Evolutionary conservation across 371 early-diverging fungal genomes (phyloP).

Genomic region (Actinomortierella ambigua): DNA sequence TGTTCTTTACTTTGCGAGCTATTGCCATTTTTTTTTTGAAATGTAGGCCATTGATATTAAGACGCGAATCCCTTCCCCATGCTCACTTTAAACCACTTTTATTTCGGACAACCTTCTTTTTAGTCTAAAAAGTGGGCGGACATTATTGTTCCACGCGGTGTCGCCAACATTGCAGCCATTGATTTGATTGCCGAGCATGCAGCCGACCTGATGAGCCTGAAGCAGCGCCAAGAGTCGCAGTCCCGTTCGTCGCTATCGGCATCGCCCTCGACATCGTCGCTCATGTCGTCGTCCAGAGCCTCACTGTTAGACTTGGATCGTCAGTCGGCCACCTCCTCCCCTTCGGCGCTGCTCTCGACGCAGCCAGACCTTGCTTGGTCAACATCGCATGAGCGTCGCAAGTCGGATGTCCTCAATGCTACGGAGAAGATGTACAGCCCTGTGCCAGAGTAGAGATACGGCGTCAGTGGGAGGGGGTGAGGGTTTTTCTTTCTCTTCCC

Average conservation of each 20-base stretch:
- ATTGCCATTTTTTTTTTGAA: no score
- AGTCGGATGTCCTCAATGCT: conserved; percentile 18
- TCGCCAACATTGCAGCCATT: conserved; percentile 75
- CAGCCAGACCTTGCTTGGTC: conserved; percentile 4
- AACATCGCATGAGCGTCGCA: conserved; percentile 30
- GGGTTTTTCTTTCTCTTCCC: no score
- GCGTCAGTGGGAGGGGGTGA: no score
- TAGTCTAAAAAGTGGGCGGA: conserved; percentile 86
- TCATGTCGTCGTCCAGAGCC: conserved; percentile 10
- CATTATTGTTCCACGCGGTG: conserved; percentile 86
- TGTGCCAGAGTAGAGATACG: conserved; percentile 31
- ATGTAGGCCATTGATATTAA: no score
- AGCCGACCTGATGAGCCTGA: conserved; percentile 54
- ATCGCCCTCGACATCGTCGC: neutral
- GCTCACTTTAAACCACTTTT: neutral
- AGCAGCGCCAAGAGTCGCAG: conserved; percentile 21
- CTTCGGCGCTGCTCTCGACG: conserved; percentile 28
- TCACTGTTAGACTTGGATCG: neutral
- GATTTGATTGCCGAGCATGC: conserved; percentile 71
- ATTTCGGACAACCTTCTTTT: neutral
- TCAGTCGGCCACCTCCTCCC: conserved; percentile 3
- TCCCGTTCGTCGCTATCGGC: conserved; percentile 13
- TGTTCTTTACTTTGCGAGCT: neutral
- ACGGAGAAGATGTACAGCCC: conserved; percentile 31
- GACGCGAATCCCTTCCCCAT: no score